Evolutionary conservation across 768 basidiomycete species (phyloP).

Genomic region (Naganishia kalamii): DNA sequence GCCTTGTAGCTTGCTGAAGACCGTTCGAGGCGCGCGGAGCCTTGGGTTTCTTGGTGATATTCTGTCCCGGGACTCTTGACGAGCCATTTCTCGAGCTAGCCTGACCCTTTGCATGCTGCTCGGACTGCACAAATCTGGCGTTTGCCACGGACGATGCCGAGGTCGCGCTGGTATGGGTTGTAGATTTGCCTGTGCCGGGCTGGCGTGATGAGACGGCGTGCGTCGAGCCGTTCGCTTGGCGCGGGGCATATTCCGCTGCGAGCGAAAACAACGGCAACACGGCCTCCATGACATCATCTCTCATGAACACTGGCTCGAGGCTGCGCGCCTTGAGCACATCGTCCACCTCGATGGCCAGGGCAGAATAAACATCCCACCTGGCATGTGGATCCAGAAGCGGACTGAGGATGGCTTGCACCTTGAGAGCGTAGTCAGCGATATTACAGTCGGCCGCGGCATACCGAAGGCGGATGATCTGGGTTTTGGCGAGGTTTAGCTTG

Average conservation of each 20-base stretch:
- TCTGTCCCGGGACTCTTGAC: too few relatives aligned
- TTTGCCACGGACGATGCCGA: not conserved
- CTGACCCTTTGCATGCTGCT: too few relatives aligned
- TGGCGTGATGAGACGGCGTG: not conserved
- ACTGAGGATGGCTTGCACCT: not conserved
- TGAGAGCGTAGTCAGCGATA: not conserved
- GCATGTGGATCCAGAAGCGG: not conserved
- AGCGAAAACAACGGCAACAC: not conserved
- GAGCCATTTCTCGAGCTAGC: too few relatives aligned
- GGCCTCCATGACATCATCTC: not conserved
- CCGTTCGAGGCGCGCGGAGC: too few relatives aligned
- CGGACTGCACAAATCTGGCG: not conserved
- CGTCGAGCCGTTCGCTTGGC: not conserved
- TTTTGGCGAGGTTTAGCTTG: not conserved
- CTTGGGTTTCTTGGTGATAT: too few relatives aligned
- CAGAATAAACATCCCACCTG: not conserved
- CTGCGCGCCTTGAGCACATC: not conserved
- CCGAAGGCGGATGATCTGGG: not conserved
- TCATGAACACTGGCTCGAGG: not conserved
- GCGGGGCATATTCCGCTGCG: not conserved
- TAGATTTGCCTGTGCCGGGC: not conserved
- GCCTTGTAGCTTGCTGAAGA: not conserved
- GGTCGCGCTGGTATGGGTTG: not conserved
- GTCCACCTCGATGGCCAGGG: not conserved
- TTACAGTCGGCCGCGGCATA: constrained; percentile 1